Conservation (phyloP, 495 filamentous ascomycete genomes). For the Lasiosphaeria hispida region DNA sequence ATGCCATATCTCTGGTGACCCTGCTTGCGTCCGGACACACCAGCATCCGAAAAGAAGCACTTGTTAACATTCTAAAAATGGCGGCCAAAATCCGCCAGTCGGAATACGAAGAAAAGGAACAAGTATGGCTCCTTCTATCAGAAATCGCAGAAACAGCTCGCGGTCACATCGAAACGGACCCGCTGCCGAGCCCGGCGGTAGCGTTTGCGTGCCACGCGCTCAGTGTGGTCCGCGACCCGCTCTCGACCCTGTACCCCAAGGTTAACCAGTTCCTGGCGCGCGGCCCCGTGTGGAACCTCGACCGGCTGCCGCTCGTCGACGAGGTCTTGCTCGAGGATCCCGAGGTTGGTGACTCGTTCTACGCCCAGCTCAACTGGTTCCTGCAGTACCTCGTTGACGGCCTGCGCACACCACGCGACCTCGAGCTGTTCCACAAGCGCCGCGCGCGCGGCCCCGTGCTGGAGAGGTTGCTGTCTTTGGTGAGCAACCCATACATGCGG, state of each 20-base stretch:
- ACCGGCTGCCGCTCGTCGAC: conserved; percentile 74
- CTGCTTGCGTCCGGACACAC: conserved; percentile 71
- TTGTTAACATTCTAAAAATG: conserved; percentile 62
- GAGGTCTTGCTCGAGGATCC: conserved; percentile 69
- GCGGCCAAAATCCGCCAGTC: conserved; percentile 66
- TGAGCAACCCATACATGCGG: conserved; percentile 62
- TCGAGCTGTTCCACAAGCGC: conserved; percentile 78
- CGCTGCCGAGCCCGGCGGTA: conserved; percentile 69
- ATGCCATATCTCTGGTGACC: conserved; percentile 62
- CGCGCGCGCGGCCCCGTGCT: conserved; percentile 56
- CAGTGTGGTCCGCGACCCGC: conserved; percentile 67
- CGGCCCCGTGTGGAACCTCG: conserved; percentile 68
- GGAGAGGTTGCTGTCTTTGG: conserved; percentile 71
- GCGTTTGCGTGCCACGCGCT: conserved; percentile 71
- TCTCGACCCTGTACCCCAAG: conserved; percentile 82
- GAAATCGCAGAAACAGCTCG: conserved; percentile 72
- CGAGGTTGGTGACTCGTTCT: conserved; percentile 68
- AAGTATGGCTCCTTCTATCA: conserved; percentile 70
- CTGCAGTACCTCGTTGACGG: conserved; percentile 71
- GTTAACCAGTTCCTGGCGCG: conserved; percentile 80
- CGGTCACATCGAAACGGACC: conserved; percentile 47
- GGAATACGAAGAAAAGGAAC: conserved; percentile 70
- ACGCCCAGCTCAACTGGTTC: conserved; percentile 77
- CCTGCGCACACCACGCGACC: conserved; percentile 54
- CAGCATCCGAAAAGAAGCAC: conserved; percentile 74